A percentile compares a stretch with the other conserved stretches of the same genome.
These are phyloP conservation scores for Saccharomyces jurei DNA, from an alignment of 805 yeast species.

Conservation along the genomic window DNA sequence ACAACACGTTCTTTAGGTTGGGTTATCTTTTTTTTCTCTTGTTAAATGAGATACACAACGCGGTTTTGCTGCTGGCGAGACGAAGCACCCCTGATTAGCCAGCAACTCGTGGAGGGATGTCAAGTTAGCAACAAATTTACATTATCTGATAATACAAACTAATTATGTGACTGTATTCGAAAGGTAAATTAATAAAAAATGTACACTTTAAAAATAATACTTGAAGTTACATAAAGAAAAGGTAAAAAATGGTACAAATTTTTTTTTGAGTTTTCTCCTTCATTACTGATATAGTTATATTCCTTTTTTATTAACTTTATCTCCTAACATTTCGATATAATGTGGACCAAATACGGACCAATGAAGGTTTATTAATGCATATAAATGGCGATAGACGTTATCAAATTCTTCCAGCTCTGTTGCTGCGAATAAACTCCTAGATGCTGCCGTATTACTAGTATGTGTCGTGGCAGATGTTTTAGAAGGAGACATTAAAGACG, in stretches of 20 bases:
- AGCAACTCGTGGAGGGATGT: background rate
- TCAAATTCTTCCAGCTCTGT: constrained; percentile 44
- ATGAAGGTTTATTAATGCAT: constrained; percentile 66
- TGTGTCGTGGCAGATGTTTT: constrained; percentile 8
- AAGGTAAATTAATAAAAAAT: background rate
- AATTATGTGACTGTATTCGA: background rate
- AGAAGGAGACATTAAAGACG: constrained; percentile 3
- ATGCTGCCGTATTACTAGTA: constrained; percentile 6
- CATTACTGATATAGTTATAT: background rate
- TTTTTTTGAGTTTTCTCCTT: background rate
- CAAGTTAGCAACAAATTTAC: background rate
- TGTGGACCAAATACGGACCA: constrained; percentile 75
- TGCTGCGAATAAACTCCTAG: constrained; percentile 14
- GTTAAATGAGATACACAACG: background rate
- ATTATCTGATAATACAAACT: background rate
- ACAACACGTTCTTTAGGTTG: background rate
- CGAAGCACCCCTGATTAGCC: background rate
- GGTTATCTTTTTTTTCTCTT: background rate
- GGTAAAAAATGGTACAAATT: background rate
- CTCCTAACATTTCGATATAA: constrained; percentile 40
- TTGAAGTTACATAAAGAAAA: background rate
- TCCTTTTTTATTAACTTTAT: constrained; percentile 8
- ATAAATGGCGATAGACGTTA: constrained; percentile 49
- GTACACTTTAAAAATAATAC: background rate
- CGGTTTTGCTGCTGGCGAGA: background rate